Percentiles rank a stretch among this genome's conserved stretches.
Conservation (phyloP, 2,329 filamentous ascomycete species). For the Fusarium ramigenum region DNA sequence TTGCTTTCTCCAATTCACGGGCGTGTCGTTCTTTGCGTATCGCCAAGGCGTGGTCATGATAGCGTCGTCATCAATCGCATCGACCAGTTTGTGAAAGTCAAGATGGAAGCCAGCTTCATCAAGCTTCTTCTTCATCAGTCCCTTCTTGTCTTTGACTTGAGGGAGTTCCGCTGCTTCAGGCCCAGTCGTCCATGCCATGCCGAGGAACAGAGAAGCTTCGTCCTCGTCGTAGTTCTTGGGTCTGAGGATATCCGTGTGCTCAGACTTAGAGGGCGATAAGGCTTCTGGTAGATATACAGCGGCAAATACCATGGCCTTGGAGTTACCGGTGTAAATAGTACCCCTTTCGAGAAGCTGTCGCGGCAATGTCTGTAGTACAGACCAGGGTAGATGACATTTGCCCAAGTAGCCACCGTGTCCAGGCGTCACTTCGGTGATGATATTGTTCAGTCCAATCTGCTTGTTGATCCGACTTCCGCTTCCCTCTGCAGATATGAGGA, state of each 20-base stretch:
- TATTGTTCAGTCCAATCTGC: not conserved
- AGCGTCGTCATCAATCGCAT: not conserved
- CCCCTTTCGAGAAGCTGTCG: not conserved
- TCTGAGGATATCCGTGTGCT: not conserved
- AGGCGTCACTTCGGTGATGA: not conserved
- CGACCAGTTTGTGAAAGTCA: not conserved
- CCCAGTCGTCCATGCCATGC: not conserved
- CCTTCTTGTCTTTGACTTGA: not conserved
- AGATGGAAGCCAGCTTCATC: not conserved
- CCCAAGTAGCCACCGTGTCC: not conserved
- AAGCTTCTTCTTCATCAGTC: not conserved
- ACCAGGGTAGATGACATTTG: not conserved
- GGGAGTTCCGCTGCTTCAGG: not conserved
- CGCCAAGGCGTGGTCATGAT: not conserved
- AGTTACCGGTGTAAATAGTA: not conserved
- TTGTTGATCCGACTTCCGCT: not conserved
- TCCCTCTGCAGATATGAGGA: not conserved
- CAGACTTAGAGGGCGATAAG: fast-evolving
- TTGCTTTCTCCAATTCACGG: not conserved
- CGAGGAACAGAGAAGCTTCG: not conserved
- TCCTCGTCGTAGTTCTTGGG: not conserved
- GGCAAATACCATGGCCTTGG: not conserved
- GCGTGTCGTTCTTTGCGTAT: not conserved
- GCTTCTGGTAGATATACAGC: not conserved
- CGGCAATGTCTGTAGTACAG: not conserved